Evolutionary conservation across 2,329 filamentous ascomycete genomes (phyloP).

Genomic region (Calonectria hawksworthii): DNA sequence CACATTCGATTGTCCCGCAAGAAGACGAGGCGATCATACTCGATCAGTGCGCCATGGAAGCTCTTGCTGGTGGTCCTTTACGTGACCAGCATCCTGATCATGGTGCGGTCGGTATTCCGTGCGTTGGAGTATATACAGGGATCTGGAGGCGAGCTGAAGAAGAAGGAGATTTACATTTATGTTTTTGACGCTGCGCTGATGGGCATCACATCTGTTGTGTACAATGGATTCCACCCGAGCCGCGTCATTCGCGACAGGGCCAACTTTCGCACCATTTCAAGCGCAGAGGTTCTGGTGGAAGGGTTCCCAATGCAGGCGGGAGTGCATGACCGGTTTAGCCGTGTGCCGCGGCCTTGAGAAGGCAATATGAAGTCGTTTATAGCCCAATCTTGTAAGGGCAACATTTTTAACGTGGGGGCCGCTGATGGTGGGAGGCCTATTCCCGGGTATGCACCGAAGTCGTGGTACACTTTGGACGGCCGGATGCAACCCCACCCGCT

Average conservation of each 20-base stretch:
- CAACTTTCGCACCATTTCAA: neutral
- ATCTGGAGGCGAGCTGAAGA: neutral
- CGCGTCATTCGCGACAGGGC: neutral
- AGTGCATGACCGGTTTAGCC: neutral
- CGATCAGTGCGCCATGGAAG: neutral
- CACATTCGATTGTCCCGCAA: neutral
- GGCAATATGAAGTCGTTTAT: neutral
- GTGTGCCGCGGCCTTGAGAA: neutral
- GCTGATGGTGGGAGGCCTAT: neutral
- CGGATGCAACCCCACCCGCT: neutral
- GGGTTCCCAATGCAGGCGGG: neutral
- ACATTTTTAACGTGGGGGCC: neutral
- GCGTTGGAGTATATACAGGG: neutral
- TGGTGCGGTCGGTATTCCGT: neutral
- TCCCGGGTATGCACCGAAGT: neutral
- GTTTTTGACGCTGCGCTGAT: neutral
- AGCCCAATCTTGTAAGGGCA: neutral
- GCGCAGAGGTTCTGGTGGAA: neutral
- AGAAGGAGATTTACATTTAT: constrained; percentile 9
- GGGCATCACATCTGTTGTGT: neutral
- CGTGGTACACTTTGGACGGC: neutral
- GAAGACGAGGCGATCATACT: neutral
- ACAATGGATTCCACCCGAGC: neutral
- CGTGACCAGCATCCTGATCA: neutral
- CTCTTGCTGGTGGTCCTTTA: neutral